phyloP scores from a whole-genome alignment of 768 basidiomycete genomes.

The Pholiota microspora region DNA sequence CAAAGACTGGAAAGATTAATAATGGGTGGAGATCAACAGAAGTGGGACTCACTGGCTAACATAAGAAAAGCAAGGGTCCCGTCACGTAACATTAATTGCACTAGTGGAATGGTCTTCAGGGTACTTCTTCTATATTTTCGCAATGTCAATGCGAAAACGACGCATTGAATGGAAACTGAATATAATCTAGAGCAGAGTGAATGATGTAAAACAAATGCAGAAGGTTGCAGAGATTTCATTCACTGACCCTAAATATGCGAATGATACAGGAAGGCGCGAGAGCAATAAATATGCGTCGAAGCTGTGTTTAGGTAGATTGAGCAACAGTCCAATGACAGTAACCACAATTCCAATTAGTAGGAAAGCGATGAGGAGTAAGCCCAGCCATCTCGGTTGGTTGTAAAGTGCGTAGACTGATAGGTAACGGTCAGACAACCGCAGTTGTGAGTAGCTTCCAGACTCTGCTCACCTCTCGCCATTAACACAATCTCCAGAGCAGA shows the following conservation, averaged over 20 bases:
- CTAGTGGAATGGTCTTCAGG: constrained; percentile 21
- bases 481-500: constrained; percentile 27
- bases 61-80: constrained; percentile 22
- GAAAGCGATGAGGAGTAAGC: constrained; percentile 17
- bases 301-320: constrained; percentile 11
- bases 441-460: too few species aligned
- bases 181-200: constrained; percentile 12
- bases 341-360: constrained; percentile 19
- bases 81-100: constrained; percentile 23
- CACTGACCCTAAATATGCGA: constrained; percentile 23
- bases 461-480: constrained; percentile 28
- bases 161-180: constrained; percentile 19
- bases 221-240: not conserved
- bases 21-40: not conserved
- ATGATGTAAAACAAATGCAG: not conserved
- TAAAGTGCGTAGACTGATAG: constrained; percentile 34
- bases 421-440: too few species aligned
- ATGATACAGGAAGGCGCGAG: constrained; percentile 19
- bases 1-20: constrained; percentile 15
- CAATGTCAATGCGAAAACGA: constrained; percentile 19
- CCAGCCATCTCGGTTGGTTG: constrained; percentile 20
- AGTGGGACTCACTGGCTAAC: constrained; percentile 16
- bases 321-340: constrained; percentile 15
- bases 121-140: constrained; percentile 17
- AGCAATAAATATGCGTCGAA: constrained; percentile 15